These are phyloP conservation scores for Cytospora piceae DNA, from an alignment of 2,329 filamentous ascomycete genomes.

Conservation along the genomic window DNA sequence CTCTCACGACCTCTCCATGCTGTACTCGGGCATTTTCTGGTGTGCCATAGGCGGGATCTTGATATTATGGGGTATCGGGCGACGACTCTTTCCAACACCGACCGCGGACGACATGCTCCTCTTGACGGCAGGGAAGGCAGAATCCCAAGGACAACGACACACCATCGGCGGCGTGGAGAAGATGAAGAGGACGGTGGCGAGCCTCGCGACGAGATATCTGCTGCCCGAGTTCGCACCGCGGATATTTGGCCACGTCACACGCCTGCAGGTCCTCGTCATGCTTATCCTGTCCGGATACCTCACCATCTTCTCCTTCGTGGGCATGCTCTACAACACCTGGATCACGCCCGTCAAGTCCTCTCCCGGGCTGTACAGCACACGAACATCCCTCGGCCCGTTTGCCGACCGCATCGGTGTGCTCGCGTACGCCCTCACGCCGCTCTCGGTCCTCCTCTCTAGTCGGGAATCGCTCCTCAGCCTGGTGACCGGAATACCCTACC, in stretches of 20 bases:
- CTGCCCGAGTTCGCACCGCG: conserved; percentile 61
- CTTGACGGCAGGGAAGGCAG: not conserved
- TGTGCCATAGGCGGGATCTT: conserved; percentile 49
- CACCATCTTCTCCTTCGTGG: conserved; percentile 69
- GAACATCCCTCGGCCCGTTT: conserved; percentile 68
- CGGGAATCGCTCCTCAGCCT: conserved; percentile 72
- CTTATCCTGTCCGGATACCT: conserved; percentile 63
- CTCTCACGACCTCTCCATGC: conserved; percentile 53
- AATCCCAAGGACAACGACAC: not conserved
- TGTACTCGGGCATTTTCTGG: conserved; percentile 57
- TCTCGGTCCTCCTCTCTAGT: conserved; percentile 68
- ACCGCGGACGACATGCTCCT: not conserved
- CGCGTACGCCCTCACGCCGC: conserved; percentile 74
- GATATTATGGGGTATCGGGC: conserved; percentile 46
- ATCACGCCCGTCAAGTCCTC: conserved; percentile 66
- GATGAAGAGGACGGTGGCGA: conserved; percentile 29
- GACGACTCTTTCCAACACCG: conserved; percentile 29
- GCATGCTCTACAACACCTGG: conserved; percentile 71
- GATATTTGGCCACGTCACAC: conserved; percentile 69
- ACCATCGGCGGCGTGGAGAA: conserved; percentile 17
- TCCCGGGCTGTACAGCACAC: conserved; percentile 62
- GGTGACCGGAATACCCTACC: conserved; percentile 74
- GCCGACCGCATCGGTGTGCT: conserved; percentile 70
- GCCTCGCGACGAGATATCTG: conserved; percentile 52
- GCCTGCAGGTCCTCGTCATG: conserved; percentile 68